Base-by-base conservation (phyloP, 2,329 filamentous ascomycete genomes). In the Graphilbum sp. region DNA sequence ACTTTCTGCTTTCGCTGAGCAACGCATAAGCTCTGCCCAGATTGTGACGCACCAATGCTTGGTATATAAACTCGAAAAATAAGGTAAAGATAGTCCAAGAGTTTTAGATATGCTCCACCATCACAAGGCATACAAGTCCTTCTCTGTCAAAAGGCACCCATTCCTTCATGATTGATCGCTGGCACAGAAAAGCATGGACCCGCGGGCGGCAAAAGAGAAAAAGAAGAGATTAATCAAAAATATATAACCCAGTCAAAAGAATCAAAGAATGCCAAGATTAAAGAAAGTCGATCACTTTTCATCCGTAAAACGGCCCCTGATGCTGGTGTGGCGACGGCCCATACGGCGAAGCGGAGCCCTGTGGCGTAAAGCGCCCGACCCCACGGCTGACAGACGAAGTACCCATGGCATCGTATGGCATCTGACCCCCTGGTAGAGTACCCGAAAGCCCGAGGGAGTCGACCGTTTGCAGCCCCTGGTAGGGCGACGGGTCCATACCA, bases 271-370 rank as follows among this genome's bases (percentile, higher is more conserved):
- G 27, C 15, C 27, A 11, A 30, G 15, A 30, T 30, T 30, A 13
- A n/a, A 5, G 15, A 12, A 5, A 30, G 15, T 6, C 10, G 15
- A 30, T 30, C 15, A 5, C 30, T 37, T 13, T 43, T 32, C 34
- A 29, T 5, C 31, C 25, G 21, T 43, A 48, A n/a, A 47, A 47
- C n/a, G 44, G 41, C 2, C 47, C 50, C 31, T 57, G 55, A 12
- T 49, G 52, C 40, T 52, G 56, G 32, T 60, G 53, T 5, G 62
- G 61, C 10, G 62, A 64, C 32, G 55, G 59, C 3, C 50, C 47
- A 42, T 57, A 66, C 0, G 62, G 61, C 25, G 63, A 63, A 12
- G 55, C 54, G 2, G 61, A 63, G 7, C 61, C 61, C 27, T 57
- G 56, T 16, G 54, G 55, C 18, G 54, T 54, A 39, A 54, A 65